phyloP scores from a whole-genome alignment of 306 rosid species.

The Sicyos baderoa region DNA sequence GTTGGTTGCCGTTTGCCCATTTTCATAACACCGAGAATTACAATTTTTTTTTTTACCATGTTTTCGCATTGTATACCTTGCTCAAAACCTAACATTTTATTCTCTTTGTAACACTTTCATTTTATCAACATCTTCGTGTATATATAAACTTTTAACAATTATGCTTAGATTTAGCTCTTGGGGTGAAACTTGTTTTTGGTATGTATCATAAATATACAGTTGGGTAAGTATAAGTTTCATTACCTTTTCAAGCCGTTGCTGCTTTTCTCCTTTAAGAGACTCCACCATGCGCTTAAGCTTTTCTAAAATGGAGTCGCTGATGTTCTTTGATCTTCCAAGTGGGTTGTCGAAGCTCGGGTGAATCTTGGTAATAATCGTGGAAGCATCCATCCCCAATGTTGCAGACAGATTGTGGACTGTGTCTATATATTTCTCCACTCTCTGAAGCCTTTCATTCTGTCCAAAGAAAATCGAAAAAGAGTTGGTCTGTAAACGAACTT shows the following conservation, averaged over 20 bases:
- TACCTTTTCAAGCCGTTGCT: constrained; percentile 79
- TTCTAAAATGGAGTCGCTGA: constrained; percentile 57
- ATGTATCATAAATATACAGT: no score
- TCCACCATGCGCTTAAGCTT: constrained; percentile 63
- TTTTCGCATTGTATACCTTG: no score
- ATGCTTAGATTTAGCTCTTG: neutral
- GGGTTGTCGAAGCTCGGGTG: constrained; percentile 79
- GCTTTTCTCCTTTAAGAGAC: constrained; percentile 74
- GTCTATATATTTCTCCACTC: constrained; percentile 55
- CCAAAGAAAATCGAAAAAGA: constrained; percentile 23
- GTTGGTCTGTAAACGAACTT: constrained; percentile 11
- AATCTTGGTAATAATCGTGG: constrained; percentile 55
- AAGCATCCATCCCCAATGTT: constrained; percentile 76
- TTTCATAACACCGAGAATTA: no score
- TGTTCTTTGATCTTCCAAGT: constrained; percentile 65
- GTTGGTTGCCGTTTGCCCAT: no score
- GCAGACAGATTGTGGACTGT: constrained; percentile 58
- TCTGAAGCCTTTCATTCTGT: constrained; percentile 70
- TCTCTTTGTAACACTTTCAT: no score
- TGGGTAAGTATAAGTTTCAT: neutral
- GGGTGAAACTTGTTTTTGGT: neutral
- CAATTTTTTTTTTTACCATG: no score
- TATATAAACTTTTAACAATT: neutral
- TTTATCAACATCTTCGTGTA: no score
- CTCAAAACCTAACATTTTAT: no score